A percentile compares a stretch with the other conserved stretches of the same genome.
These are phyloP conservation scores for Cryptococcus wingfieldii DNA, from an alignment of 1,284 basidiomycete species.

Conservation along the genomic window DNA sequence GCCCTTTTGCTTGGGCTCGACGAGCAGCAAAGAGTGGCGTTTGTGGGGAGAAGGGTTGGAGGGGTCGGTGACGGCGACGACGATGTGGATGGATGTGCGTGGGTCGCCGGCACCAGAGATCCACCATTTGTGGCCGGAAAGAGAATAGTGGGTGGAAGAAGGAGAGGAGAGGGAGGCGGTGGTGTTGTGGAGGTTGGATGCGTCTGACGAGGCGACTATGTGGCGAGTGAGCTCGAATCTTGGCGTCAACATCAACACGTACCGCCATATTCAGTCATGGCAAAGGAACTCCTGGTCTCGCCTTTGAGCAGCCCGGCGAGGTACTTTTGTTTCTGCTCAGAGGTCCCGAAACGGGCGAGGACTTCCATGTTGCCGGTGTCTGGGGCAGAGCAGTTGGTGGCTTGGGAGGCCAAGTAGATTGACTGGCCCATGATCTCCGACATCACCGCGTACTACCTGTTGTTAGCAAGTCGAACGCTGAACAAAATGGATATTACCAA, in stretches of 20 bases:
- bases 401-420: constrained; percentile 75
- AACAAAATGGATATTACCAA: constrained; percentile 39
- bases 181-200: constrained; percentile 89
- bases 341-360: constrained; percentile 83
- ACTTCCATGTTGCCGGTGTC: constrained; percentile 99
- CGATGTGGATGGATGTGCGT: constrained; percentile 80
- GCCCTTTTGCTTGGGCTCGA: constrained; percentile 80
- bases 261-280: constrained; percentile 92
- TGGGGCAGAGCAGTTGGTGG: constrained; percentile 86
- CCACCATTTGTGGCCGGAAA: constrained; percentile 99
- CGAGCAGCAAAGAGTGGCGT: constrained; percentile 90
- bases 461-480: not conserved
- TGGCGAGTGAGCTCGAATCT: not conserved
- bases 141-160: constrained; percentile 63
- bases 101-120: constrained; percentile 97
- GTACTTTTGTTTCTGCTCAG: constrained; percentile 88
- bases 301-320: constrained; percentile 82
- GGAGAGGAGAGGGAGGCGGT: constrained; percentile 73
- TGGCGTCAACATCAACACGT: constrained; percentile 33
- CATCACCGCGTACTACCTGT: constrained; percentile 82
- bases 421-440: constrained; percentile 87
- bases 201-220: constrained; percentile 87
- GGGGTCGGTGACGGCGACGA: constrained; percentile 61
- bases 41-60: constrained; percentile 55
- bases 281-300: constrained; percentile 86